Evolutionary conservation across 1,284 basidiomycete species (phyloP), one percentile per base, ranked within the genome.

Genomic region (Somion occarium): DNA sequence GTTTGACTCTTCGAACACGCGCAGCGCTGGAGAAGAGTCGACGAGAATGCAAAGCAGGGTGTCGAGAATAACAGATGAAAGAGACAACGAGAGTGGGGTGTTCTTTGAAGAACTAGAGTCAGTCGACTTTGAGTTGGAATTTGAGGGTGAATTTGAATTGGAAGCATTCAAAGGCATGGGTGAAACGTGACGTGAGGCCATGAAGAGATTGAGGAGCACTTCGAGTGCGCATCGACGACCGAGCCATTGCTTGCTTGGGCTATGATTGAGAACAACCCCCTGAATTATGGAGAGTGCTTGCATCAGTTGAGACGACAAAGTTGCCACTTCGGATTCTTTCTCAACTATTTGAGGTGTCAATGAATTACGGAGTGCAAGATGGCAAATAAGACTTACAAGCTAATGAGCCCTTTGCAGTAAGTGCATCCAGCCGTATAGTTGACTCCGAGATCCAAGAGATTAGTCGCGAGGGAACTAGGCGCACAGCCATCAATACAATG

Each of bases 1-100:
- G 44, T 76, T 79, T 22, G 76, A 72, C 19, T 79, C 75, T 68
- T 96, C 93, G 55, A 95, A 94, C 0, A 72, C 73, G 18, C 93
- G 80, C 3, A 93, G 68, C 3, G 90, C 82, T 3, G 68, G 59
- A 0, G 89, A 78, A 1, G 86, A 82, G 64, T 95, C 93, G 9
- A 94, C 93, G 3, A 96, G 74, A 20, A 93, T 76, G 59, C 89
- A 92, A 22, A 93, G 73, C 2, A 96, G 68, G 0, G 91, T 89
- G 59, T 96, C 93, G 18, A 96, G 71, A 1, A 91, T 72, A 5
- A 77, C 73, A 12, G 87, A 87, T 0, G 80, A 74, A 13, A 87
- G 53, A 20, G 61, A 56, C 25, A 37, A 64, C 34, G 73, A 66
- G 13, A 60, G 64, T 5, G 54, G 58, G 46, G 54, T 60, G 34